Percentiles rank a stretch among this genome's conserved stretches.
These are phyloP conservation scores for Prunus campanulata DNA, from an alignment of 306 rosid genomes.

Conservation along the genomic window DNA sequence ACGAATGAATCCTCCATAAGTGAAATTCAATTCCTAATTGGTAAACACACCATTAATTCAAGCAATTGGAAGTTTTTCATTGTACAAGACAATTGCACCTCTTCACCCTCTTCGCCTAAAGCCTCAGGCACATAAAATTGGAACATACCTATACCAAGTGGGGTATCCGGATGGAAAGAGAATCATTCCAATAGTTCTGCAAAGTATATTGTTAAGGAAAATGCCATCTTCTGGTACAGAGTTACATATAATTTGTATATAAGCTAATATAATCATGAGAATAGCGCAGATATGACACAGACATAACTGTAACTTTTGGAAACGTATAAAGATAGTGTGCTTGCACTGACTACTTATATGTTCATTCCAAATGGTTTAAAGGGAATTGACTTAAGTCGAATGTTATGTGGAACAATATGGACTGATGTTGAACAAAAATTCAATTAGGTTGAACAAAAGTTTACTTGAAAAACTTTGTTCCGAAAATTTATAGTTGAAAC, in stretches of 20 bases:
- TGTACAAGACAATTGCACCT: too few relatives aligned
- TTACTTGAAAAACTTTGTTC: background rate
- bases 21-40: too few relatives aligned
- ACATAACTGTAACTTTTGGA: too few relatives aligned
- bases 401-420: background rate
- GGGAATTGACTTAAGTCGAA: background rate
- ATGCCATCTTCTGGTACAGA: background rate
- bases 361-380: background rate
- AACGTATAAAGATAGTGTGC: background rate
- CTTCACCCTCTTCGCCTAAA: background rate
- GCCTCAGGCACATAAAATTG: background rate
- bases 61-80: too few relatives aligned
- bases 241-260: background rate
- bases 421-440: background rate
- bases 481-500: background rate
- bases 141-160: background rate
- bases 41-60: too few relatives aligned
- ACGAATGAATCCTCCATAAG: too few relatives aligned
- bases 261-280: too few relatives aligned
- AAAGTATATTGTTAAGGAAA: background rate
- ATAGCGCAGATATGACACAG: too few relatives aligned
- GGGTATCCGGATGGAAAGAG: background rate
- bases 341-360: background rate
- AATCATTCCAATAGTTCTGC: background rate
- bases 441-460: background rate